phyloP scores from a whole-genome alignment of 2,329 filamentous ascomycete species.

The Nemania sp. region DNA sequence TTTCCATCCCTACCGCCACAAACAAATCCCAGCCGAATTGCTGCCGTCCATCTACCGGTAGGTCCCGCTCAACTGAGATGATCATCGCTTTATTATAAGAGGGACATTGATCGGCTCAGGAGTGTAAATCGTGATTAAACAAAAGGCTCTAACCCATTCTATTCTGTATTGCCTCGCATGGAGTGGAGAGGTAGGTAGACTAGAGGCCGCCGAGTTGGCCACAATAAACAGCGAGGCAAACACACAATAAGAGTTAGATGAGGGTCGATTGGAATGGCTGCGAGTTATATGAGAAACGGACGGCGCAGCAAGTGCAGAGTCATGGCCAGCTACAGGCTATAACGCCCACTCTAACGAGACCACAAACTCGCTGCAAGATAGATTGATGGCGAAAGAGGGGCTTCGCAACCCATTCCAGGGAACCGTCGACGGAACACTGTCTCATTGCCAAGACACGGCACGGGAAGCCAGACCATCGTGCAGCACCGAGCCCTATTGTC shows the following conservation, averaged over 20 bases:
- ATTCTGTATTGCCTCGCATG: neutral
- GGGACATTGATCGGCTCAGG: neutral
- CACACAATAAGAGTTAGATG: neutral
- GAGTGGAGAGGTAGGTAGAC: no score
- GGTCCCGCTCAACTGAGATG: neutral
- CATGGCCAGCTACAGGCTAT: slow-evolving; percentile 23
- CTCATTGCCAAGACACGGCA: slow-evolving; percentile 39
- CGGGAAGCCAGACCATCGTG: slow-evolving; percentile 28
- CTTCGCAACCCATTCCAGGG: slow-evolving; percentile 2
- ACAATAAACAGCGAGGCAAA: neutral
- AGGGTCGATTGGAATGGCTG: slow-evolving; percentile 1
- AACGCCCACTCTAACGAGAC: slow-evolving; percentile 13
- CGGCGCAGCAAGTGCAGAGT: slow-evolving; percentile 4
- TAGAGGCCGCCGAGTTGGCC: neutral
- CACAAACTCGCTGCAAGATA: slow-evolving; percentile 28
- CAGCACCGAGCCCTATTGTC: slow-evolving; percentile 32
- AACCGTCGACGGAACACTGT: slow-evolving; percentile 11
- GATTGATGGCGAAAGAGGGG: slow-evolving; percentile 5
- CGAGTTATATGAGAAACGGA: slow-evolving; percentile 7
- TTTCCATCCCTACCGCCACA: neutral
- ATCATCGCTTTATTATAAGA: neutral
- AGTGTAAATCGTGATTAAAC: neutral
- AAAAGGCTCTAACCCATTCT: no score
- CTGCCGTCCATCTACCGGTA: neutral
- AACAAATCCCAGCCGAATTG: neutral